These are phyloP conservation scores for Nyctanthes arbortristis DNA, from an alignment of 257 asterid species.

Conservation along the genomic window DNA sequence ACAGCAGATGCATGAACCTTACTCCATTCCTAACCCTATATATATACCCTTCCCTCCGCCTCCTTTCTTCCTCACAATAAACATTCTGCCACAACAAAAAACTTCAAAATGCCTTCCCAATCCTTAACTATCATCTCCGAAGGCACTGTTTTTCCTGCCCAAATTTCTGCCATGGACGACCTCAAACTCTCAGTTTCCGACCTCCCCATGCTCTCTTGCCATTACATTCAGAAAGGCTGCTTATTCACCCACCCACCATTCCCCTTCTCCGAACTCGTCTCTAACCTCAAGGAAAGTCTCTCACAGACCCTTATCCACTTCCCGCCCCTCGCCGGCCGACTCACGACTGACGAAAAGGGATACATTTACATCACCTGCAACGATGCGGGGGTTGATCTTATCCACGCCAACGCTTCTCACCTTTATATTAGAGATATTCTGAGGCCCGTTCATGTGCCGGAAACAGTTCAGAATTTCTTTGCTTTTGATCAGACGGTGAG, in stretches of 20 bases:
- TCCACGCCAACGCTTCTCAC: constrained; percentile 40
- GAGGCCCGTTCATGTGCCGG: constrained; percentile 36
- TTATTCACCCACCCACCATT: constrained; percentile 42
- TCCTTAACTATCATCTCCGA: constrained; percentile 33
- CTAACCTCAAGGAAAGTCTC: constrained; percentile 34
- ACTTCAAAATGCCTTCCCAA: constrained; percentile 37
- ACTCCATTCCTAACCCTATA: constrained; percentile 29
- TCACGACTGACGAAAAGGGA: constrained; percentile 50
- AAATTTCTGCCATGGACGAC: constrained; percentile 34
- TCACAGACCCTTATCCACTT: constrained; percentile 49
- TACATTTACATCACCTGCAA: constrained; percentile 58
- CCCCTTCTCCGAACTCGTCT: constrained; percentile 37
- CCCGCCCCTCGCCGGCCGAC: constrained; percentile 76
- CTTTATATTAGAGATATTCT: constrained; percentile 41
- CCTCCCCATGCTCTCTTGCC: constrained; percentile 78
- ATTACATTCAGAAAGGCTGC: constrained; percentile 74
- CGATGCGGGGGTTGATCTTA: constrained; percentile 57
- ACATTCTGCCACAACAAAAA: not conserved
- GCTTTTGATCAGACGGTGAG: constrained; percentile 51
- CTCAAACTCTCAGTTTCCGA: constrained; percentile 74
- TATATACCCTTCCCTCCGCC: constrained; percentile 28
- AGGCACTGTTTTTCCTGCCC: constrained; percentile 44
- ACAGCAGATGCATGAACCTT: constrained; percentile 51
- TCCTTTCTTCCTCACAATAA: constrained; percentile 25
- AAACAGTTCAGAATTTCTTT: constrained; percentile 43